phyloP scores from a whole-genome alignment of 495 filamentous ascomycete species.

The Penicillium paxilli region DNA sequence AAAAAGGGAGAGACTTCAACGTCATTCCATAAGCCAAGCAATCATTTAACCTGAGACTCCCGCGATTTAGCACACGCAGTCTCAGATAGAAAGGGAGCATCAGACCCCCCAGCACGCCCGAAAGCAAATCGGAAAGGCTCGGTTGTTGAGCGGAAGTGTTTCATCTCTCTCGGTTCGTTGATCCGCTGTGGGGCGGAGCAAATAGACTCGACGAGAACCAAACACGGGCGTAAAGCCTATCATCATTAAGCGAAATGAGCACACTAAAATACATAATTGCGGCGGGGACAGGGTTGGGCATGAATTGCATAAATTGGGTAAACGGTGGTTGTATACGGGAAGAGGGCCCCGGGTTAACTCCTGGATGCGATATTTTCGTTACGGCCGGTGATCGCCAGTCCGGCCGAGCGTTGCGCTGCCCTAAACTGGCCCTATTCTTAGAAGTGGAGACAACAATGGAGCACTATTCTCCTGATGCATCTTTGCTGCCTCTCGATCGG shows the following conservation, averaged over 20 bases:
- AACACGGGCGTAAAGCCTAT: not conserved
- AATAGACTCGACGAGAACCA: slow-evolving; percentile 15
- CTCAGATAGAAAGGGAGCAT: slow-evolving; percentile 19
- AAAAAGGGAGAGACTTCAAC: slow-evolving; percentile 1
- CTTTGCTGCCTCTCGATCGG: not conserved
- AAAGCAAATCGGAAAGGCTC: slow-evolving; percentile 31
- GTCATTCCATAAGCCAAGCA: slow-evolving; percentile 19
- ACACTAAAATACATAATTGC: not conserved
- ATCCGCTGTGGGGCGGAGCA: slow-evolving; percentile 28
- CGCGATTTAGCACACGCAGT: slow-evolving; percentile 24
- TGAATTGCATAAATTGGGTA: too few relatives aligned
- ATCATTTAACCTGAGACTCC: slow-evolving; percentile 21
- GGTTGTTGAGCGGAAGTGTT: slow-evolving; percentile 22
- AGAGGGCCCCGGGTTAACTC: too few relatives aligned
- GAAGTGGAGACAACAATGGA: not conserved
- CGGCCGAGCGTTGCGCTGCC: not conserved
- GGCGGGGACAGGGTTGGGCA: too few relatives aligned
- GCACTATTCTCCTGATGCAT: not conserved
- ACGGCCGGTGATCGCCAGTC: not conserved
- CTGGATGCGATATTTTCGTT: not conserved
- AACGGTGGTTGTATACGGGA: too few relatives aligned
- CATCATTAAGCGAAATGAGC: slow-evolving; percentile 1
- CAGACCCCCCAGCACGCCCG: slow-evolving; percentile 2
- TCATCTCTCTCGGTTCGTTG: slow-evolving; percentile 25
- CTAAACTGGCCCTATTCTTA: slow-evolving; percentile 8